Percentiles rank a stretch among this genome's conserved stretches.
Conservation (phyloP, 169 alveolate species). For the Cytauxzoon felis region DNA sequence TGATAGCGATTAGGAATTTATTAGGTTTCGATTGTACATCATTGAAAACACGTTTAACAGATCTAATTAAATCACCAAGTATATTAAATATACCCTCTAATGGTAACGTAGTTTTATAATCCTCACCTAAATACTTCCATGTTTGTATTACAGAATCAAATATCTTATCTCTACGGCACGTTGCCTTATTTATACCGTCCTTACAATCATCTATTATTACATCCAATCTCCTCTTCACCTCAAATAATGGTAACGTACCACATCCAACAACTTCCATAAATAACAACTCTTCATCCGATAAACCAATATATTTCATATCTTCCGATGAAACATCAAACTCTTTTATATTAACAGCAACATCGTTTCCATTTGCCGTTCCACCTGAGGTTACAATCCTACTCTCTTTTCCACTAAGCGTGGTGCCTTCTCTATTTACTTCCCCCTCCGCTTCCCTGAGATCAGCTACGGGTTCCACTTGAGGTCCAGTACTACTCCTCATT, state of each 20-base stretch:
- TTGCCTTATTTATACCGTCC: slow-evolving; percentile 11
- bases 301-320: not conserved
- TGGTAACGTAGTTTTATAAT: slow-evolving; percentile 21
- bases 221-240: not conserved
- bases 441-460: no score
- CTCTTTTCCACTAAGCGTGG: not conserved
- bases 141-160: slow-evolving; percentile 4
- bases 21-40: slow-evolving; percentile 44
- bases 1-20: slow-evolving; percentile 51
- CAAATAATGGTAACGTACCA: no score
- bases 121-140: slow-evolving; percentile 61
- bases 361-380: not conserved
- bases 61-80: slow-evolving; percentile 47
- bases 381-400: not conserved
- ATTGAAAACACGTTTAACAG: slow-evolving; percentile 20
- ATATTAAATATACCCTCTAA: slow-evolving; percentile 54
- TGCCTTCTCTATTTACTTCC: no score
- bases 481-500: no score
- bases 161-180: slow-evolving; percentile 1
- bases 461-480: no score
- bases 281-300: no score
- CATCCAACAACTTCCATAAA: no score
- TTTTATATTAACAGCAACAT: not conserved
- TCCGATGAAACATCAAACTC: not conserved
- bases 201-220: slow-evolving; percentile 18